Evolutionary conservation across 176 grass and related monocot genomes (phyloP), one percentile per base, ranked within the genome.

Genomic region (Saccharum spontaneum): DNA sequence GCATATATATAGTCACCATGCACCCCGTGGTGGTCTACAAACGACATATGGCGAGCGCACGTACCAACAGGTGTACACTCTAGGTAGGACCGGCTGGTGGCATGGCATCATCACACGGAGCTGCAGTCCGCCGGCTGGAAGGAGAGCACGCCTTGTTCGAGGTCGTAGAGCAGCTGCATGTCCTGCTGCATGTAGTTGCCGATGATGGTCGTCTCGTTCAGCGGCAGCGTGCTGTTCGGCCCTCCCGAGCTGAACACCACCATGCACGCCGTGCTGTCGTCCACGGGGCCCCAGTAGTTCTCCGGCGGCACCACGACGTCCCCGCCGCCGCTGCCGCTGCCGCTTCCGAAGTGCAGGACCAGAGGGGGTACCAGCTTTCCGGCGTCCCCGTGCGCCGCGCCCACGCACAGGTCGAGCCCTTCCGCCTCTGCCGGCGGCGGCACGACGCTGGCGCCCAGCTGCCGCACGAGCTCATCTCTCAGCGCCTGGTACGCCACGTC

Each of bases 91-190:
- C 33, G 33, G 33, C 33, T 34, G 33, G 33, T 34, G 33, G 33
- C 33, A 34, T 34, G 33, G 33, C 33, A 16, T 31, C 12, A 40
- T 78, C 76, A 78, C n/a, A 78, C 10, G 40, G 40, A 20, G 24
- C 78, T 79, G 75, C 84, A 86, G 5, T 71, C 57, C 13, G 66
- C 50, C 33, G 37, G 17, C 38, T 69, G 67, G 65, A 79, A 80
- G 76, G 84, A 86, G 6, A 86, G 84, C 67, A 79, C 16, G 65
- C 59, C 69, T 0, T 30, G n/a, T 28, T 23, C 10, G 15, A 86
- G 76, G 44, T 86, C 66, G 37, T 80, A 80, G 26, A 80, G 66
- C 18, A 86, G 40, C 38, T 86, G 76, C 84, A 86, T 73, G 84
- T 86, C 10, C 76, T 86, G 76, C 52, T 72, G 66, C 84, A 69